These are phyloP conservation scores for Lyophyllum decastes DNA, from an alignment of 768 basidiomycete genomes.

Conservation along the genomic window DNA sequence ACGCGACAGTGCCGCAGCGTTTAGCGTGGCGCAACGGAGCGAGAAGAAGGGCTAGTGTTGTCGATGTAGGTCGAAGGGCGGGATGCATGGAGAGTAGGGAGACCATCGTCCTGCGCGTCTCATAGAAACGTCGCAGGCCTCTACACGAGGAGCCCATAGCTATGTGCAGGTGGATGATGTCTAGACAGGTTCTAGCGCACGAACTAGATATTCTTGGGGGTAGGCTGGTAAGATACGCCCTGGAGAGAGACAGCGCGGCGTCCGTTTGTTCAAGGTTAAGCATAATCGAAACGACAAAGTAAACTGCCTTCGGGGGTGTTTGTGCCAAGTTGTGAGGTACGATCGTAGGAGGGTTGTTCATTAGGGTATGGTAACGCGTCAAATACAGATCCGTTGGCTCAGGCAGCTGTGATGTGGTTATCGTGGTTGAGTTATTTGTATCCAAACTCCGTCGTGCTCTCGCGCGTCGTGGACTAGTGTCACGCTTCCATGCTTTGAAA, in stretches of 20 bases:
- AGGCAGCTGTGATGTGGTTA: not conserved
- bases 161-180: conserved; percentile 58
- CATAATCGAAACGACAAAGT: conserved; percentile 47
- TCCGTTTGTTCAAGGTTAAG: conserved; percentile 38
- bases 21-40: conserved; percentile 47
- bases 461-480: conserved; percentile 26
- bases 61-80: conserved; percentile 54
- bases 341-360: conserved; percentile 42
- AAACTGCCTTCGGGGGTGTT: conserved; percentile 44
- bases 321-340: conserved; percentile 30
- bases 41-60: conserved; percentile 62
- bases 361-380: conserved; percentile 36
- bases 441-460: conserved; percentile 9
- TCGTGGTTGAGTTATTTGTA: not conserved
- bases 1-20: conserved; percentile 57
- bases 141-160: conserved; percentile 29
- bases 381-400: conserved; percentile 13
- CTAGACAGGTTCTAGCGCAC: conserved; percentile 39
- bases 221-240: conserved; percentile 49
- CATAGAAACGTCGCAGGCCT: conserved; percentile 45
- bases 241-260: conserved; percentile 45
- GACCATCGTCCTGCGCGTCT: conserved; percentile 43
- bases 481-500: conserved; percentile 43
- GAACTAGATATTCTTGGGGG: conserved; percentile 40
- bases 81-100: conserved; percentile 48